Evolutionary conservation across 192 early-diverging fungal genomes (phyloP), one percentile per base, ranked within the genome.

Genomic region (Backusella luteola): DNA sequence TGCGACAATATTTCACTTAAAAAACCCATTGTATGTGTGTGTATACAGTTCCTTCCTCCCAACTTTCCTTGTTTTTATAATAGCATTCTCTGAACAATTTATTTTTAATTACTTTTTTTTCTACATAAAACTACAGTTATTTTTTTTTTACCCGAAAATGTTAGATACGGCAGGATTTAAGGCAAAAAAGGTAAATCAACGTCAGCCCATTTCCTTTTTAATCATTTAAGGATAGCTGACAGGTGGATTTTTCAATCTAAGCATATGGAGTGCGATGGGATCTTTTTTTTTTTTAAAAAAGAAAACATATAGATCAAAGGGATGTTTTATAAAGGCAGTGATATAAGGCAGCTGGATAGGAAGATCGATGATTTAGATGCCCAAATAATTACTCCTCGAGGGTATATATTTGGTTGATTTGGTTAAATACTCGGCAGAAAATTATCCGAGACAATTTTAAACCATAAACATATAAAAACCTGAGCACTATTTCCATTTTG

Each of bases 1-100:
- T 93, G 72, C 84, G 81, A 70, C 91, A 91, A 73, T 93, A 93
- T 69, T 93, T 93, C 77, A 23, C 56, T 63, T 63, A 39, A 39
- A 39, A 39, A 44, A 23, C n/a, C 6, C n/a, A 7, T 53, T 53
- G 53, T 56, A 56, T 21, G 19, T 56, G 53, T 53, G 52, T 53
- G n/a, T 53, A 53, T 53, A 19, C 17, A n/a, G 52, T 53, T 1
- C 5, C n/a, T 6, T 21, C 9, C 17, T 44, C 3, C 4, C 32
- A 32, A 32, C 32, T 32, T 32, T 32, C 6, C 15, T 49, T 49
- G 19, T 49, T 49, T n/a, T 49, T 49, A 49, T 49, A 19, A 49
- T 49, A 49, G 46, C 46, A 49, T 46, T 46, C 19, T 46, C 17
- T 46, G 5, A 46, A 17, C 14, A 42, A 46, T 36, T 36, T 36